Conservation (phyloP, 106 monocot genomes). For the Apostasia shenzhenica region DNA sequence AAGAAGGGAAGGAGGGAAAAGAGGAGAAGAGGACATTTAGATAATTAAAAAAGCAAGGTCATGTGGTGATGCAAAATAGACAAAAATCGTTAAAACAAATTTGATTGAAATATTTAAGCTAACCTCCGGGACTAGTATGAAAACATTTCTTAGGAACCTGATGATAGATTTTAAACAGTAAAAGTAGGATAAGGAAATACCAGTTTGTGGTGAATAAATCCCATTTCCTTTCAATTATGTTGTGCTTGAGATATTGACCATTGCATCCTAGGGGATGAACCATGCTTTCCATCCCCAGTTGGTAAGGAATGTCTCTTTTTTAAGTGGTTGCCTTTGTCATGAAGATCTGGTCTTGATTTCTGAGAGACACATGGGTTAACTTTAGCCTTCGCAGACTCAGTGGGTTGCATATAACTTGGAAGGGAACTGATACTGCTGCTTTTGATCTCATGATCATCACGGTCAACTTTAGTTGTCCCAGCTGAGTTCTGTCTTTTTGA, state of each 20-base stretch:
- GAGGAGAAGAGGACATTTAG: too few relatives aligned
- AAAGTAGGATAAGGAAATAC: too few relatives aligned
- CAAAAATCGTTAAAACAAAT: too few relatives aligned
- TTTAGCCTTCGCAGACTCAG: conserved; percentile 89
- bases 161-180: too few relatives aligned
- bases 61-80: too few relatives aligned
- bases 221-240: conserved; percentile 48
- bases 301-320: conserved; percentile 92
- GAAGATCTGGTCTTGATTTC: conserved; percentile 60
- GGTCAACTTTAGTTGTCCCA: conserved; percentile 31
- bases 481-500: conserved; percentile 39
- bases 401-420: conserved; percentile 97
- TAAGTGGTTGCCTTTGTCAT: conserved; percentile 1
- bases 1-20: too few relatives aligned
- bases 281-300: conserved; percentile 43
- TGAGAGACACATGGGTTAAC: conserved; percentile 42
- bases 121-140: too few relatives aligned
- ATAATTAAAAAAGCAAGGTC: too few relatives aligned
- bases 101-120: too few relatives aligned
- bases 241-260: conserved; percentile 66
- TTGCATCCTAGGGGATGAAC: conserved; percentile 79
- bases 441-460: conserved; percentile 44
- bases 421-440: conserved; percentile 49
- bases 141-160: too few relatives aligned
- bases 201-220: conserved; percentile 35